A percentile compares a stretch with the other conserved stretches of the same genome.
Evolutionary conservation across 768 basidiomycete species (phyloP).

Genomic region (Holtermannia corniformis): DNA sequence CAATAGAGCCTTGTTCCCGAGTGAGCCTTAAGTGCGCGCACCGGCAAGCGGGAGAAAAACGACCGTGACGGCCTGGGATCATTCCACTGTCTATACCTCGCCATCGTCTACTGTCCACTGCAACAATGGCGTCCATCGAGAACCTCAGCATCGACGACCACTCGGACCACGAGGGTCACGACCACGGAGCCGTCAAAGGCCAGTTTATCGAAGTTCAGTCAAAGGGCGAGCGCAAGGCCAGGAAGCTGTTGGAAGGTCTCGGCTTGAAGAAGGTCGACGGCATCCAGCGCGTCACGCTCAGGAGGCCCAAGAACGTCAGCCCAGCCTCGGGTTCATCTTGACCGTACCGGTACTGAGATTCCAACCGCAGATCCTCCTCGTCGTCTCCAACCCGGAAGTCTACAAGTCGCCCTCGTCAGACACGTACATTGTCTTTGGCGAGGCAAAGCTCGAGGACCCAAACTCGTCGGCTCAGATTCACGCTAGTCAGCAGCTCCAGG

Average conservation of each 20-base stretch:
- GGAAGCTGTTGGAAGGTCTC: constrained; percentile 73
- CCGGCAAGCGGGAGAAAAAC: neutral
- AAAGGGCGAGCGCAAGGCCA: constrained; percentile 85
- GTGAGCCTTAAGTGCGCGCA: neutral
- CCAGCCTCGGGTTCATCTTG: neutral
- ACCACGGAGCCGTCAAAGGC: constrained; percentile 50
- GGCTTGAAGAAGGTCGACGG: constrained; percentile 86
- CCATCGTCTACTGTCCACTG: neutral
- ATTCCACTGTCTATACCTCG: neutral
- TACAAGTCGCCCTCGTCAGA: constrained; percentile 97
- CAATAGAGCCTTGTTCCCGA: neutral
- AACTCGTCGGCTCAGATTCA: constrained; percentile 34
- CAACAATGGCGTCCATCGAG: constrained; percentile 41
- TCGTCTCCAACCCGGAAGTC: constrained; percentile 86
- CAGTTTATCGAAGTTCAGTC: constrained; percentile 75
- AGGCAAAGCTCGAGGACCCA: constrained; percentile 49
- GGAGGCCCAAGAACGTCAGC: constrained; percentile 86
- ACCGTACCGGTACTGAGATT: neutral
- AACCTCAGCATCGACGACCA: constrained; percentile 50
- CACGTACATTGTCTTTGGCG: constrained; percentile 98
- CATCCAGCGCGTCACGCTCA: constrained; percentile 89
- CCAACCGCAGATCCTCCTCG: constrained; percentile 82
- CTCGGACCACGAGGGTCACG: constrained; percentile 50
- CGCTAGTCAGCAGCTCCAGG: constrained; percentile 64
- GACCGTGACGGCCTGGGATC: neutral